phyloP scores from a whole-genome alignment of 2,329 filamentous ascomycete genomes.

The Fusarium sublunatum region DNA sequence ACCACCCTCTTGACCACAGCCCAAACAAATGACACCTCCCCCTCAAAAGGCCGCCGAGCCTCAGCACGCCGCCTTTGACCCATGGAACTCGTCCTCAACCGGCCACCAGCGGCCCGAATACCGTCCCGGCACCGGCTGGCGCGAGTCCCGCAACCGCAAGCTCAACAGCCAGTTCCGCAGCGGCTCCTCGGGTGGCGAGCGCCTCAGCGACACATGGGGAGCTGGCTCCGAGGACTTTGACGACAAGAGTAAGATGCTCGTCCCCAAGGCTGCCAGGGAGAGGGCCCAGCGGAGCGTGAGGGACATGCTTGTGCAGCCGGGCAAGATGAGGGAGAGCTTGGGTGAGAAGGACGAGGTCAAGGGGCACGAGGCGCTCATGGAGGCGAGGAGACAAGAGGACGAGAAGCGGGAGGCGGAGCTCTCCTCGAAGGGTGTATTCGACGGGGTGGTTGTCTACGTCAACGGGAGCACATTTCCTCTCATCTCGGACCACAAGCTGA shows the following conservation, averaged over 20 bases:
- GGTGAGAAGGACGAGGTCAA: background rate
- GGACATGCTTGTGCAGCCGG: constrained; percentile 65
- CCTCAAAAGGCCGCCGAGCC: constrained; percentile 55
- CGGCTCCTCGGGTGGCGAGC: constrained; percentile 66
- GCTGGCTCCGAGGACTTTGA: constrained; percentile 69
- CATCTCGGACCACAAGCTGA: constrained; percentile 87
- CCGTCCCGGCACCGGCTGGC: constrained; percentile 73
- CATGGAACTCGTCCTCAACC: constrained; percentile 78
- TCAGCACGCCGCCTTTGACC: constrained; percentile 65
- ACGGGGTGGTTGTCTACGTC: constrained; percentile 80
- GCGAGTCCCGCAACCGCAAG: constrained; percentile 75
- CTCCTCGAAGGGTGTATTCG: constrained; percentile 66
- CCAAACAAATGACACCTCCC: constrained; percentile 15
- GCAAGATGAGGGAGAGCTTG: constrained; percentile 54
- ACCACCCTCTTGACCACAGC: background rate
- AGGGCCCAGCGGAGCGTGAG: constrained; percentile 58
- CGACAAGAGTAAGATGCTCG: constrained; percentile 55
- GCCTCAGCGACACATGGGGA: constrained; percentile 73
- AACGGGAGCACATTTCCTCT: constrained; percentile 86
- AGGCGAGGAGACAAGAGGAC: constrained; percentile 59
- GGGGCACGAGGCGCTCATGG: constrained; percentile 41
- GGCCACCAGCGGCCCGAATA: constrained; percentile 84
- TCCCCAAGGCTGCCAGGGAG: constrained; percentile 57
- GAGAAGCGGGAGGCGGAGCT: constrained; percentile 57
- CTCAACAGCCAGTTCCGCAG: constrained; percentile 75